A percentile compares a stretch with the other conserved stretches of the same genome.
These are phyloP conservation scores for Aquilaria agallochum DNA, from an alignment of 441 rosid species.

Conservation along the genomic window DNA sequence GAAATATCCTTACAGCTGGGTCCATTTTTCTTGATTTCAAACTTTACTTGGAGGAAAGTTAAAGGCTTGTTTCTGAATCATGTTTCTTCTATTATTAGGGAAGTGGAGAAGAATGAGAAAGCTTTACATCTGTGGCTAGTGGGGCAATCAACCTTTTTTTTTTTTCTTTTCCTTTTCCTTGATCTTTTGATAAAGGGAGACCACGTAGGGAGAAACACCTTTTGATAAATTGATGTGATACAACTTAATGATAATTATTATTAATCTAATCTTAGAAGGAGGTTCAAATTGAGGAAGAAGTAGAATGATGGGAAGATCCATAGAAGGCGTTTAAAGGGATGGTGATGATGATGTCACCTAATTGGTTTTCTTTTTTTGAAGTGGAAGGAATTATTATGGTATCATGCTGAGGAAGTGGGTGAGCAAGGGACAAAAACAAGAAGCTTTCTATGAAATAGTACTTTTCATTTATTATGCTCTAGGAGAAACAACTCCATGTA, in stretches of 20 bases:
- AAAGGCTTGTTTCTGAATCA: constrained; percentile 16
- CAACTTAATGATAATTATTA: constrained; percentile 2
- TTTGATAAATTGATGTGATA: constrained; percentile 20
- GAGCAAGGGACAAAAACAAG: constrained; percentile 29
- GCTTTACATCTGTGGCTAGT: constrained; percentile 13
- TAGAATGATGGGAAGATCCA: constrained; percentile 19
- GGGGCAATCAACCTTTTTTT: constrained; percentile 24
- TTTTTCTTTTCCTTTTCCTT: constrained; percentile 1
- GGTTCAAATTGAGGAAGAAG: constrained; percentile 19
- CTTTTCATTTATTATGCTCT: not conserved
- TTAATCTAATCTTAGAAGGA: constrained; percentile 2
- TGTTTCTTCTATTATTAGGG: constrained; percentile 45
- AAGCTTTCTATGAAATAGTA: constrained; percentile 10
- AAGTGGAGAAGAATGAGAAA: constrained; percentile 23
- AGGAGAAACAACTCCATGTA: no score
- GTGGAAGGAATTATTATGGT: constrained; percentile 32
- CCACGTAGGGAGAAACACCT: constrained; percentile 36
- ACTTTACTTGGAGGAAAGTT: constrained; percentile 15
- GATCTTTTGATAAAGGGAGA: constrained; percentile 25
- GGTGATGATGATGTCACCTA: constrained; percentile 26
- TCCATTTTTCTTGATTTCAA: constrained; percentile 22
- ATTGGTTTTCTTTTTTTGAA: constrained; percentile 10
- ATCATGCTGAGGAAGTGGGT: constrained; percentile 30
- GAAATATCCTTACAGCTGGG: constrained; percentile 21
- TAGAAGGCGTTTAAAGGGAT: constrained; percentile 11